Percentiles rank a stretch among this genome's conserved stretches.
phyloP scores from a whole-genome alignment of 495 filamentous ascomycete species.

The Cenococcum geophilum region DNA sequence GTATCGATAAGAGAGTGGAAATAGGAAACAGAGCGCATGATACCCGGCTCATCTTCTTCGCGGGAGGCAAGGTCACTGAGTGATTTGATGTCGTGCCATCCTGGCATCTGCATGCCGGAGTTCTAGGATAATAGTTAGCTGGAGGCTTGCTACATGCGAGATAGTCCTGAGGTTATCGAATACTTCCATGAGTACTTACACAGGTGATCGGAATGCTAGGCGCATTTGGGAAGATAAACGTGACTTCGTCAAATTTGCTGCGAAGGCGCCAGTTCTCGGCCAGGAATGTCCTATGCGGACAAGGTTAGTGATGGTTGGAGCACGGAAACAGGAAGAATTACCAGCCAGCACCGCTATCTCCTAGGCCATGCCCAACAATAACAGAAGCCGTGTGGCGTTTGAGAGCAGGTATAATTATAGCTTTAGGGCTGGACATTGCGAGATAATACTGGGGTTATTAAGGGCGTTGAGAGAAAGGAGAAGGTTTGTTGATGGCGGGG shows the following conservation, averaged over 20 bases:
- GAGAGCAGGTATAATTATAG: slow-evolving; percentile 78
- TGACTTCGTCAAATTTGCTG: slow-evolving; percentile 77
- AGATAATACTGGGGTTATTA: slow-evolving; percentile 17
- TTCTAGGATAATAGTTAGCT: slow-evolving; percentile 48
- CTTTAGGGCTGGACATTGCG: slow-evolving; percentile 47
- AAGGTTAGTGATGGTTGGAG: background rate
- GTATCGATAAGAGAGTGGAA: slow-evolving; percentile 76
- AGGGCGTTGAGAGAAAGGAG: background rate
- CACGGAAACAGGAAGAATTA: slow-evolving; percentile 10
- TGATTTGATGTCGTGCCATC: slow-evolving; percentile 86
- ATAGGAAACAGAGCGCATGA: slow-evolving; percentile 63
- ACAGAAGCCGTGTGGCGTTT: slow-evolving; percentile 89
- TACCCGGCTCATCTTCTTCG: slow-evolving; percentile 69
- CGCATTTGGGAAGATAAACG: slow-evolving; percentile 94
- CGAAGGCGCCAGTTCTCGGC: slow-evolving; percentile 87
- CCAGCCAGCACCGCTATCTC: slow-evolving; percentile 58
- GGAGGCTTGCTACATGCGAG: background rate
- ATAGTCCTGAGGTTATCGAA: background rate
- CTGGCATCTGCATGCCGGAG: slow-evolving; percentile 76
- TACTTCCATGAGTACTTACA: slow-evolving; percentile 46
- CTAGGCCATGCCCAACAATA: slow-evolving; percentile 88
- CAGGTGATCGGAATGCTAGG: slow-evolving; percentile 80
- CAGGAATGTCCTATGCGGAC: slow-evolving; percentile 53
- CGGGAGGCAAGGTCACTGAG: slow-evolving; percentile 25
- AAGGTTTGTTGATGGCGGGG: too few species aligned